Percentiles rank a stretch among this genome's conserved stretches.
Evolutionary conservation across 192 early-diverging fungal species (phyloP).

Genomic region (Linnemannia hyalina): DNA sequence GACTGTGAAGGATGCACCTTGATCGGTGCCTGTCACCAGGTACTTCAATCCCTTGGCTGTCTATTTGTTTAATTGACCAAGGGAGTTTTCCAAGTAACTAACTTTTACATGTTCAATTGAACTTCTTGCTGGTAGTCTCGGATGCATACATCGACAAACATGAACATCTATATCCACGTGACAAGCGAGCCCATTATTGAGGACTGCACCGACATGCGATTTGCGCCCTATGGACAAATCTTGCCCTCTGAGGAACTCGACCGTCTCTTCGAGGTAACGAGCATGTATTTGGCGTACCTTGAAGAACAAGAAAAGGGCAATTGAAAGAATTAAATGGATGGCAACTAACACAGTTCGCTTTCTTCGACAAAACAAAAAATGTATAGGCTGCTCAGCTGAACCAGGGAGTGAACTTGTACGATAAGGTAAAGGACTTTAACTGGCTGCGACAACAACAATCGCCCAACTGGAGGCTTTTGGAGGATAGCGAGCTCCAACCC

Average conservation of each 20-base stretch:
- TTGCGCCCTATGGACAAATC: conserved; percentile 71
- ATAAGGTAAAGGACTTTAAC: conserved; percentile 90
- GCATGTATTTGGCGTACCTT: background rate
- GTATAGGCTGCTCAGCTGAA: conserved; percentile 46
- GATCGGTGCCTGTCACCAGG: conserved; percentile 83
- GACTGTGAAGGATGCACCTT: conserved; percentile 72
- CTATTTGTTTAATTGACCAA: background rate
- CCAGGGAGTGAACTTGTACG: conserved; percentile 62
- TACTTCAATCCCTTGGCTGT: conserved; percentile 40
- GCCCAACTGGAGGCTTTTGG: conserved; percentile 80
- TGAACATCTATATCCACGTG: conserved; percentile 77
- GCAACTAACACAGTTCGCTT: background rate
- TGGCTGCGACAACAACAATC: conserved; percentile 86
- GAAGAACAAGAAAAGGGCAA: background rate
- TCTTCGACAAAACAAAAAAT: background rate
- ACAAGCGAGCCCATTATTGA: conserved; percentile 91
- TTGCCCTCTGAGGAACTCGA: conserved; percentile 49
- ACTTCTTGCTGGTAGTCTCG: conserved; percentile 68
- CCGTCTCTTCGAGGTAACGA: conserved; percentile 41
- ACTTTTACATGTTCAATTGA: background rate
- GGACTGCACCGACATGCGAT: conserved; percentile 74
- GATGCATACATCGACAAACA: conserved; percentile 78
- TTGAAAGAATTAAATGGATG: background rate
- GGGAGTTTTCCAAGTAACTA: background rate
- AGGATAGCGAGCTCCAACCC: conserved; percentile 16